A percentile compares a stretch with the other conserved stretches of the same genome.
Conservation (phyloP, 2,329 filamentous ascomycete species). For the Phoma sp. region DNA sequence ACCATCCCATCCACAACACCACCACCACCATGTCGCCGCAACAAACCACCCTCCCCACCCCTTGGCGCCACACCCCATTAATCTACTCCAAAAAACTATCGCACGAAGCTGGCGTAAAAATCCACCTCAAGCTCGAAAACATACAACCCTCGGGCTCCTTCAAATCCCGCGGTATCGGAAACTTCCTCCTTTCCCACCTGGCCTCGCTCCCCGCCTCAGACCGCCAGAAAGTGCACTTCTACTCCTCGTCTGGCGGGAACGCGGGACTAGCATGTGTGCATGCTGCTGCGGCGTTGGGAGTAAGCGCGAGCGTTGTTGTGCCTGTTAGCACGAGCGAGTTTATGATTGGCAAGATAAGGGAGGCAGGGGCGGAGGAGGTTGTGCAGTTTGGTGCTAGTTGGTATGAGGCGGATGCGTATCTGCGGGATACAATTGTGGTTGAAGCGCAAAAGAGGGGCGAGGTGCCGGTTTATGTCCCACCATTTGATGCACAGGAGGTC, state of each 20-base stretch:
- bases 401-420: slow-evolving; percentile 69
- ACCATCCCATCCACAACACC: too few species aligned
- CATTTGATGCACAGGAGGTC: slow-evolving; percentile 69
- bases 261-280: slow-evolving; percentile 80
- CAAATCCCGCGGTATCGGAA: slow-evolving; percentile 76
- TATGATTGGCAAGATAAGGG: slow-evolving; percentile 72
- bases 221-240: slow-evolving; percentile 65
- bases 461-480: slow-evolving; percentile 64
- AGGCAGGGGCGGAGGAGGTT: slow-evolving; percentile 69
- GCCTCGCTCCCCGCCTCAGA: slow-evolving; percentile 29
- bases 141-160: slow-evolving; percentile 82
- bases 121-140: slow-evolving; percentile 82
- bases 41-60: too few species aligned
- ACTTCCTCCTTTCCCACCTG: slow-evolving; percentile 63
- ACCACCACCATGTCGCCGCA: too few species aligned
- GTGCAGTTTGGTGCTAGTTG: slow-evolving; percentile 70
- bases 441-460: slow-evolving; percentile 18
- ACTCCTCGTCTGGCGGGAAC: slow-evolving; percentile 78
- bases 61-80: slow-evolving; percentile 74
- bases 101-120: slow-evolving; percentile 71
- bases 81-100: slow-evolving; percentile 70
- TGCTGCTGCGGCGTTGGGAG: slow-evolving; percentile 67
- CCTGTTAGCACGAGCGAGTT: slow-evolving; percentile 66
- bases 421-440: slow-evolving; percentile 63
- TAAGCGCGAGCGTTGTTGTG: slow-evolving; percentile 74